A percentile compares a stretch with the other conserved stretches of the same genome.
Evolutionary conservation across 2,329 filamentous ascomycete genomes (phyloP).

Genomic region (Zalaria sp.): DNA sequence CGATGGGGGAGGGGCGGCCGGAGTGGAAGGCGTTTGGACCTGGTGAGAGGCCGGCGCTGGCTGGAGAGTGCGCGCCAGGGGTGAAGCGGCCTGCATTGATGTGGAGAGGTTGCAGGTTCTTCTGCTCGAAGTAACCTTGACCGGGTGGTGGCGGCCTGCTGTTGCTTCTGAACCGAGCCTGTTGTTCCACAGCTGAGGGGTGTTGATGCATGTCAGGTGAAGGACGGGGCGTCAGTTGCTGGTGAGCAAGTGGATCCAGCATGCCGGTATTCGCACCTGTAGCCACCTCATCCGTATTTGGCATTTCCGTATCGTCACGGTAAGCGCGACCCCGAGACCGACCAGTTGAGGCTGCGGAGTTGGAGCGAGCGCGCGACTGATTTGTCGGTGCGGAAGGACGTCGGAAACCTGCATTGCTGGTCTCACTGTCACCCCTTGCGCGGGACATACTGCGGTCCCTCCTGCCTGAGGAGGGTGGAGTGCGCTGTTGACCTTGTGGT

Average conservation of each 20-base stretch:
- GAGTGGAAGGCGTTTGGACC: conserved; percentile 6
- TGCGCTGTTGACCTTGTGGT: conserved; percentile 1
- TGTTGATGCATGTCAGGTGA: conserved; percentile 10
- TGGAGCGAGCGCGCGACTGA: conserved; percentile 37
- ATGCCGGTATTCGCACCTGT: conserved; percentile 13
- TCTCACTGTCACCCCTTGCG: conserved; percentile 21
- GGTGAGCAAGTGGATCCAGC: not conserved
- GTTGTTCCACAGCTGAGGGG: not conserved
- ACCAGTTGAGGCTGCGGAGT: conserved; percentile 36
- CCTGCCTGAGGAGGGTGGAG: conserved; percentile 2
- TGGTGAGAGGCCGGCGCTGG: not conserved
- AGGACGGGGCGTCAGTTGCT: conserved; percentile 14
- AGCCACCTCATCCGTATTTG: conserved; percentile 32
- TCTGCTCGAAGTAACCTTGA: not conserved
- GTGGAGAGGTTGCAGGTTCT: not conserved
- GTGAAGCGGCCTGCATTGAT: not conserved
- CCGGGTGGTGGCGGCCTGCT: not conserved
- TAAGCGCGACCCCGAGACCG: conserved; percentile 40
- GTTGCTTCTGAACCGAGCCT: conserved; percentile 4
- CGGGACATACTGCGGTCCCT: conserved; percentile 2
- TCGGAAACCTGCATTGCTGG: conserved; percentile 7
- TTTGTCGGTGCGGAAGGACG: conserved; percentile 13
- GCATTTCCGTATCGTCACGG: conserved; percentile 37
- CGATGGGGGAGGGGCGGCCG: conserved; percentile 35
- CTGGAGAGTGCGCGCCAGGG: not conserved